Evolutionary conservation across 805 yeast species (phyloP).

Genomic region (Yarrowia sp.): DNA sequence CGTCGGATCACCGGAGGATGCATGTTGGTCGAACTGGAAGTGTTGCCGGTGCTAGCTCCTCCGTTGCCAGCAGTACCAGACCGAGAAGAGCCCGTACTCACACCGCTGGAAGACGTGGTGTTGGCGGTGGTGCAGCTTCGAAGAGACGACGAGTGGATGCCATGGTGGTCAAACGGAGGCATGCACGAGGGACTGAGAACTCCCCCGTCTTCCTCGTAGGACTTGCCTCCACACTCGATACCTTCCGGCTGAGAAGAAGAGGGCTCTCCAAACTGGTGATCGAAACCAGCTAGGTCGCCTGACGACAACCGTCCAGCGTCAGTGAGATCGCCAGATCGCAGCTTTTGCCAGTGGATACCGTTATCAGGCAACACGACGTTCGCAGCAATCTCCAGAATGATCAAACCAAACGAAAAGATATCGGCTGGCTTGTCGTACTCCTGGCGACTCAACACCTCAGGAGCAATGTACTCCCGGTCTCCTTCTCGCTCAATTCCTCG

Average conservation of each 20-base stretch:
- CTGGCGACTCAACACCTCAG: slow-evolving; percentile 85
- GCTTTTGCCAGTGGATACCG: slow-evolving; percentile 95
- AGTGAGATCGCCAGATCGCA: slow-evolving; percentile 91
- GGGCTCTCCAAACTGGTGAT: slow-evolving; percentile 23
- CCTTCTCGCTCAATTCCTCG: slow-evolving; percentile 87
- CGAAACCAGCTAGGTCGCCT: slow-evolving; percentile 57
- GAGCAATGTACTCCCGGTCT: slow-evolving; percentile 96
- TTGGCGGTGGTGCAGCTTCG: slow-evolving; percentile 28
- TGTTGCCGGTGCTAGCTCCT: slow-evolving; percentile 25
- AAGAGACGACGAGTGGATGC: slow-evolving; percentile 11
- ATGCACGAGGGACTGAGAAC: slow-evolving; percentile 24
- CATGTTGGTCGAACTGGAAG: slow-evolving; percentile 45
- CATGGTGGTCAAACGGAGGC: slow-evolving; percentile 27
- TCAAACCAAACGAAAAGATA: slow-evolving; percentile 90
- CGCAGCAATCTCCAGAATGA: slow-evolving; percentile 94
- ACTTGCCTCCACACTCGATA: slow-evolving; percentile 4
- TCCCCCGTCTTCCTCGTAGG: slow-evolving; percentile 21
- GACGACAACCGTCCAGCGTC: slow-evolving; percentile 87
- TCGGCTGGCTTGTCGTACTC: slow-evolving; percentile 92
- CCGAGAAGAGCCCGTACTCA: slow-evolving; percentile 9
- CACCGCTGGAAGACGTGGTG: slow-evolving; percentile 13
- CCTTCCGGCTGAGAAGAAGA: background rate
- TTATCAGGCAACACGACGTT: slow-evolving; percentile 94
- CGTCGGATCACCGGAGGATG: slow-evolving; percentile 26
- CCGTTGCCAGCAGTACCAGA: slow-evolving; percentile 30